Percentiles rank a stretch among this genome's conserved stretches.
These are phyloP conservation scores for Triticum monococcum DNA, from an alignment of 176 grass and related monocot species.

Conservation along the genomic window DNA sequence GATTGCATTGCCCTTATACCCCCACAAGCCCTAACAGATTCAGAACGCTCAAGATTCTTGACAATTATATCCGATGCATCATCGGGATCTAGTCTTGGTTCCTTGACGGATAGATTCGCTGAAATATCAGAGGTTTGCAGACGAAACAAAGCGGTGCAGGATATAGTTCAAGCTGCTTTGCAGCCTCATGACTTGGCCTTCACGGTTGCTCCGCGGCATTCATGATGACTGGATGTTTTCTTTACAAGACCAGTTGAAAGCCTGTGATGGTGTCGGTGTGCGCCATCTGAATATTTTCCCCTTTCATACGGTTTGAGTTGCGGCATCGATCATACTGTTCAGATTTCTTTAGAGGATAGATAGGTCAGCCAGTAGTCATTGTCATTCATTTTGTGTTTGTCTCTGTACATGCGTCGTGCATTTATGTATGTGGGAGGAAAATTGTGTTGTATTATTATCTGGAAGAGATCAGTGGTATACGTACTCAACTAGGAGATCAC, in stretches of 20 bases:
- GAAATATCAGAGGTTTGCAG: conserved; percentile 95
- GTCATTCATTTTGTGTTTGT: conserved; percentile 39
- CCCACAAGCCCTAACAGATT: conserved; percentile 74
- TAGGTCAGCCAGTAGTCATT: conserved; percentile 39
- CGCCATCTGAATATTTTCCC: conserved; percentile 20
- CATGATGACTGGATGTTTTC: background rate
- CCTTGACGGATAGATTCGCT: conserved; percentile 50
- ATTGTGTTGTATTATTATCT: conserved; percentile 35
- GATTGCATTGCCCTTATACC: conserved; percentile 75
- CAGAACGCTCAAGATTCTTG: conserved; percentile 74
- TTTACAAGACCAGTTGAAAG: conserved; percentile 6
- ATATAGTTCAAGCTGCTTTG: conserved; percentile 86
- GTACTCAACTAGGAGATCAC: conserved; percentile 26
- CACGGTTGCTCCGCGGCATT: conserved; percentile 26
- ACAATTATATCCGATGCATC: conserved; percentile 74
- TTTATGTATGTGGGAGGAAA: conserved; percentile 37
- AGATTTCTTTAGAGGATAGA: conserved; percentile 55
- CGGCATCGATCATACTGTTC: conserved; percentile 31
- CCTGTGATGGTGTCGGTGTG: background rate
- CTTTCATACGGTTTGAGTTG: conserved; percentile 49
- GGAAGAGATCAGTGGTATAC: conserved; percentile 25
- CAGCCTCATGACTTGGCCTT: conserved; percentile 82
- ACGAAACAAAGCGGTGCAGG: conserved; percentile 82
- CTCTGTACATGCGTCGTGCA: conserved; percentile 43
- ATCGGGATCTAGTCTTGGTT: conserved; percentile 57